Conservation (phyloP, 768 basidiomycete genomes). For the Suillus brevipes region DNA sequence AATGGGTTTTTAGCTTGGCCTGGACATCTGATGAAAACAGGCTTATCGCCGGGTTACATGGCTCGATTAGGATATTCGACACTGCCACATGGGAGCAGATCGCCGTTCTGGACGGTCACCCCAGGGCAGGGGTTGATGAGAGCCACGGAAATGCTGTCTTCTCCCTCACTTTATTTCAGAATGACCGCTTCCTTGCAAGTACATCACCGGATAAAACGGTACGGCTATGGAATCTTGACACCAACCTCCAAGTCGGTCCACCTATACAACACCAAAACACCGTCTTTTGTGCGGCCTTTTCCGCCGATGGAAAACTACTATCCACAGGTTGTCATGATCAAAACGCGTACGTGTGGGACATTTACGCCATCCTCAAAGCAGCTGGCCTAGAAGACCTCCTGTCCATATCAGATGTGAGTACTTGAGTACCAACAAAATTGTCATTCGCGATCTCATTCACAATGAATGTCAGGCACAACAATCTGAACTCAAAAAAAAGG, state of each 20-base stretch:
- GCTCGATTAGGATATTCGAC: background rate
- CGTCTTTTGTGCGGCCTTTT: background rate
- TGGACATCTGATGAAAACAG: background rate
- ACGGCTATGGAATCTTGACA: background rate
- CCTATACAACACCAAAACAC: background rate
- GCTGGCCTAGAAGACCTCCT: background rate
- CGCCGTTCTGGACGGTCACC: background rate
- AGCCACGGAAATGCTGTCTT: no score
- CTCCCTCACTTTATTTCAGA: background rate
- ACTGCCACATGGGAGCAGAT: background rate
- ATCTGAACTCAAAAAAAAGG: no score
- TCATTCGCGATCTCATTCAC: background rate
- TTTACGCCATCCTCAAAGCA: background rate
- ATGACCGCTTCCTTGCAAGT: background rate
- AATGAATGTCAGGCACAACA: no score
- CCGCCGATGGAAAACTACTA: background rate
- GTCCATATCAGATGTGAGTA: background rate
- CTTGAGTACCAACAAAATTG: background rate
- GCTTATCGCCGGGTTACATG: background rate
- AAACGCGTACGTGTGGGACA: background rate
- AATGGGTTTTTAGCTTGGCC: no score
- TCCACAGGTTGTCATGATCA: accelerated
- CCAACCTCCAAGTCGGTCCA: background rate
- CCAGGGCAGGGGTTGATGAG: no score
- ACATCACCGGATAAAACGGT: background rate